Conservation (phyloP, 345 rosid genomes). For the Hevea brasiliensis region DNA sequence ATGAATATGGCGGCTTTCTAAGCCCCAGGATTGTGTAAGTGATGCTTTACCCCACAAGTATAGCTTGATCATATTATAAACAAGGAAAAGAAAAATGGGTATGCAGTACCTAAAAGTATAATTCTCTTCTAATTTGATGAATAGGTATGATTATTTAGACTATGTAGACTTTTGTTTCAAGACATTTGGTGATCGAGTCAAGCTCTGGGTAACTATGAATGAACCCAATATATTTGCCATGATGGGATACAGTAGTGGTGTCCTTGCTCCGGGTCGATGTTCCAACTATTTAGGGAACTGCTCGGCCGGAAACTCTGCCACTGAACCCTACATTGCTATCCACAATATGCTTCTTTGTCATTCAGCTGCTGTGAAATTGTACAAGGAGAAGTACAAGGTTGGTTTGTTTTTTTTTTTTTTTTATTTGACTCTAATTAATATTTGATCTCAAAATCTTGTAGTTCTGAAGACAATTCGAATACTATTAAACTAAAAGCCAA, state of each 20-base stretch:
- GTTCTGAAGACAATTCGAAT: too few relatives aligned
- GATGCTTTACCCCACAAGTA: too few relatives aligned
- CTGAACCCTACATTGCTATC: conserved; percentile 18
- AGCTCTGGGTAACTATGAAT: conserved; percentile 20
- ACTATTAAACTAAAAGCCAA: too few relatives aligned
- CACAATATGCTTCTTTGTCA: conserved; percentile 19
- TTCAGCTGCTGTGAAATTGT: conserved; percentile 18
- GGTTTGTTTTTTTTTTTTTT: background rate
- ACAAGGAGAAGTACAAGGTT: conserved; percentile 20
- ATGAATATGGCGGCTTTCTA: conserved; percentile 19
- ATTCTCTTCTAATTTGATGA: too few relatives aligned
- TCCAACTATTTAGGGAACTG: conserved; percentile 17
- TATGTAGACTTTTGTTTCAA: conserved; percentile 25
- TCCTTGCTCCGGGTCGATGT: conserved; percentile 24
- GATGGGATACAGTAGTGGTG: background rate
- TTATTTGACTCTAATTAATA: background rate
- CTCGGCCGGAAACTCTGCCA: conserved; percentile 21
- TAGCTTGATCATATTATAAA: too few relatives aligned
- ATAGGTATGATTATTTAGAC: conserved; percentile 9
- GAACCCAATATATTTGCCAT: conserved; percentile 15
- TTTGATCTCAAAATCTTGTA: too few relatives aligned
- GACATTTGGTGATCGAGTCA: conserved; percentile 25
- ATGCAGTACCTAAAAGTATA: too few relatives aligned
- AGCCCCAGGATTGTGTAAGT: conserved; percentile 13
- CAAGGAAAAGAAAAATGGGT: too few relatives aligned